A percentile compares a stretch with the other conserved stretches of the same genome.
phyloP scores from a whole-genome alignment of 345 rosid genomes.

The Microthlaspi erraticum region DNA sequence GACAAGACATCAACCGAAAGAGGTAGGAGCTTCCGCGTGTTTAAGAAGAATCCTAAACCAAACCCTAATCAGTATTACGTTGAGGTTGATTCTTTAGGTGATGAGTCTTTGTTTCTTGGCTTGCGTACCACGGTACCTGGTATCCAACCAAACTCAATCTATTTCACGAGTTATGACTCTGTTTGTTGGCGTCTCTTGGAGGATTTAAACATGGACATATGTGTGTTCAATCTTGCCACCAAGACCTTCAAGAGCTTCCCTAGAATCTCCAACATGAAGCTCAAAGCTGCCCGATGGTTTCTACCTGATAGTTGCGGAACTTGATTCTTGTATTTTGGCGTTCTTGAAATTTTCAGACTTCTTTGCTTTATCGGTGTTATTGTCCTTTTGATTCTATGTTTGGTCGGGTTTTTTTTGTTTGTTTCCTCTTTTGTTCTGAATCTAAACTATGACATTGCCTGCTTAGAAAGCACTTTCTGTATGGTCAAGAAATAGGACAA shows the following conservation, averaged over 20 bases:
- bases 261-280: neutral
- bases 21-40: neutral
- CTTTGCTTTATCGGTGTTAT: too few species aligned
- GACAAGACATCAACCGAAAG: too few species aligned
- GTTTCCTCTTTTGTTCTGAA: too few species aligned
- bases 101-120: neutral
- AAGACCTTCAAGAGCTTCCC: neutral
- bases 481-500: too few species aligned
- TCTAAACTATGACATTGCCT: too few species aligned
- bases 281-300: constrained; percentile 29
- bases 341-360: too few species aligned
- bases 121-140: neutral
- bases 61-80: neutral
- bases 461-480: too few species aligned
- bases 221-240: constrained; percentile 19
- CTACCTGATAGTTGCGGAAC: neutral
- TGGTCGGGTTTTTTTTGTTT: too few species aligned
- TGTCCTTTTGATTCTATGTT: too few species aligned
- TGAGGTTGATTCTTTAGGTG: constrained; percentile 2
- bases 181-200: too few species aligned
- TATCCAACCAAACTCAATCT: constrained; percentile 1
- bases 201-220: neutral
- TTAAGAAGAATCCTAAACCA: neutral
- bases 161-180: neutral
- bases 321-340: too few species aligned